Evolutionary conservation across 306 rosid species (phyloP), one percentile per base, ranked within the genome.

Genomic region (Datisca glomerata): DNA sequence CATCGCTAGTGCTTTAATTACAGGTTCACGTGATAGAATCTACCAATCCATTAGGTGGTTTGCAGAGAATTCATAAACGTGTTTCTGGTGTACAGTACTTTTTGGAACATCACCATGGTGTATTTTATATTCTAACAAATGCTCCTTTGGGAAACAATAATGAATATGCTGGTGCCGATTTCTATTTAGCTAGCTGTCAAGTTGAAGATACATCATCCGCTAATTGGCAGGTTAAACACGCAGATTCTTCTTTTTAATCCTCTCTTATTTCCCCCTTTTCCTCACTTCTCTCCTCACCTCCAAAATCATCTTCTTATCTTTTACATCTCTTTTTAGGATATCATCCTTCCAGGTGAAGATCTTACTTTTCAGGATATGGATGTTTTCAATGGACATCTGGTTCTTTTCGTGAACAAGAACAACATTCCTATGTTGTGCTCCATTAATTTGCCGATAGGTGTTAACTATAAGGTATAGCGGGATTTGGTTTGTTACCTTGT

Each of bases 1-100:
- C 48, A 58, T 24, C 20, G 39, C 55, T 40, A 56, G 64, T 55
- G 52, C 57, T 32, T 65, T 52, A 56, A 49, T 57, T 36, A 53
- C 95, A 89, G 97, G 94, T 83, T 66, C 72, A 77, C 70, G 49
- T 84, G 38, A 68, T 89, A 47, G 78, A 80, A 65, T 68, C 93
- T 1, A 56, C 75, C 57, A 70, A 84, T 53, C 89, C 86, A 2
- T 51, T 54, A 21, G 64, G 61, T 43, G 81, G 77, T 27, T 57
- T 83, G 66, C 73, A 57, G 65, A 83, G 73, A 61, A 41, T 89
- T 53, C 72, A 64, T 44, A 57, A 58, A 58, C 97, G 97, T 27
- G 58, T 63, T 55, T 57, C 82, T 52, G 84, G 77, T 24, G 76
- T 77, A 17, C 93, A 72, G 64, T 83, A 68, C 48, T 89, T 89